These are phyloP conservation scores for Neckera pumila DNA, from an alignment of 225 moss, liverwort and hornwort species.

Conservation along the genomic window DNA sequence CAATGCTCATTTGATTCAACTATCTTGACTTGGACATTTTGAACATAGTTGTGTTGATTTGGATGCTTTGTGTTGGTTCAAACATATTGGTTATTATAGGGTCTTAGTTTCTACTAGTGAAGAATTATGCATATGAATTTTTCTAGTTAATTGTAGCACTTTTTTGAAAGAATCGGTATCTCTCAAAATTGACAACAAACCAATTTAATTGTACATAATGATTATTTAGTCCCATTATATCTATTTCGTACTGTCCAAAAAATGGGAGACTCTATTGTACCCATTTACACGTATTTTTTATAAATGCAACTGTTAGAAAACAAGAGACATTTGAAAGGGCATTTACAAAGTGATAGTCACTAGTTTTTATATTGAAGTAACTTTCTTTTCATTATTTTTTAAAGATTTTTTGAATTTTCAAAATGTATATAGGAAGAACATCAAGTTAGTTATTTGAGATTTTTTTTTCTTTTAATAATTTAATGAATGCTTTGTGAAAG, in stretches of 20 bases:
- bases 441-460: background rate
- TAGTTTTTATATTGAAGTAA: background rate
- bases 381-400: background rate
- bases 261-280: background rate
- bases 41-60: background rate
- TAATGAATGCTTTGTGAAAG: background rate
- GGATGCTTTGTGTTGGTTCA: background rate
- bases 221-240: background rate
- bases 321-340: background rate
- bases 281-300: background rate
- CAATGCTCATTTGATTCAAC: background rate
- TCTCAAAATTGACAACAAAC: background rate
- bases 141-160: fast-evolving
- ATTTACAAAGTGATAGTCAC: fast-evolving
- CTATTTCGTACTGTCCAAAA: fast-evolving
- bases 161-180: background rate
- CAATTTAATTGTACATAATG: background rate
- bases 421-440: background rate
- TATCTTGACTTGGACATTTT: background rate
- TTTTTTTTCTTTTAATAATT: background rate
- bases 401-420: background rate
- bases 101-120: background rate
- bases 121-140: background rate
- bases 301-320: background rate
- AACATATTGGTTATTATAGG: background rate